Conservation (phyloP, 2,329 filamentous ascomycete species). For the Xylariaceae sp. region DNA sequence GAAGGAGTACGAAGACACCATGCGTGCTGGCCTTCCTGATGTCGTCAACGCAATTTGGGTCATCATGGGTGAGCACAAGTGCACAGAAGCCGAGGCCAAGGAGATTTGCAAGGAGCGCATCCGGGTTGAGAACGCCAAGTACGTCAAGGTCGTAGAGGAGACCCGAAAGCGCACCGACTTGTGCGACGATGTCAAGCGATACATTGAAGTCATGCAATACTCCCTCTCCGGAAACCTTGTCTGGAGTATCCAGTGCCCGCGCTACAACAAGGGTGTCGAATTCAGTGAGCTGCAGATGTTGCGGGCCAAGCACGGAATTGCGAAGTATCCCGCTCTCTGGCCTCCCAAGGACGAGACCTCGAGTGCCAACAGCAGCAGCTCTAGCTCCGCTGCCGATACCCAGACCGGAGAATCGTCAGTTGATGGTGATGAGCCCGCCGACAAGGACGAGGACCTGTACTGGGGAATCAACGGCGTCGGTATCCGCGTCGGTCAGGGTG, state of each 20-base stretch:
- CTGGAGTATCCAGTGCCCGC: constrained; percentile 34
- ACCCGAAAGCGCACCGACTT: constrained; percentile 4
- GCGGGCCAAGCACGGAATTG: constrained; percentile 3
- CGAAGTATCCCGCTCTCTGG: constrained; percentile 2
- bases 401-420: background rate
- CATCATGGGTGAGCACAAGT: constrained; percentile 29
- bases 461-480: constrained; percentile 7
- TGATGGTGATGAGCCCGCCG: background rate
- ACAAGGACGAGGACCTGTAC: background rate
- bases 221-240: constrained; percentile 32
- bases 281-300: constrained; percentile 6
- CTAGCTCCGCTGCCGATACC: background rate
- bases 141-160: background rate
- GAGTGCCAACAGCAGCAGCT: no score
- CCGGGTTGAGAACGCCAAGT: constrained; percentile 11
- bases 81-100: constrained; percentile 24
- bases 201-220: constrained; percentile 30
- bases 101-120: constrained; percentile 22
- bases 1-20: constrained; percentile 33
- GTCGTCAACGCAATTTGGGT: constrained; percentile 40
- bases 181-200: constrained; percentile 24
- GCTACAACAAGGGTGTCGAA: constrained; percentile 3
- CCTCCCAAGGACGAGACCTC: constrained; percentile 1
- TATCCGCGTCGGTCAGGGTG: constrained; percentile 4
- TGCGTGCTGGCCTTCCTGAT: constrained; percentile 17